phyloP scores from a whole-genome alignment of 192 early-diverging fungal species.

The Gigaspora rosea region DNA sequence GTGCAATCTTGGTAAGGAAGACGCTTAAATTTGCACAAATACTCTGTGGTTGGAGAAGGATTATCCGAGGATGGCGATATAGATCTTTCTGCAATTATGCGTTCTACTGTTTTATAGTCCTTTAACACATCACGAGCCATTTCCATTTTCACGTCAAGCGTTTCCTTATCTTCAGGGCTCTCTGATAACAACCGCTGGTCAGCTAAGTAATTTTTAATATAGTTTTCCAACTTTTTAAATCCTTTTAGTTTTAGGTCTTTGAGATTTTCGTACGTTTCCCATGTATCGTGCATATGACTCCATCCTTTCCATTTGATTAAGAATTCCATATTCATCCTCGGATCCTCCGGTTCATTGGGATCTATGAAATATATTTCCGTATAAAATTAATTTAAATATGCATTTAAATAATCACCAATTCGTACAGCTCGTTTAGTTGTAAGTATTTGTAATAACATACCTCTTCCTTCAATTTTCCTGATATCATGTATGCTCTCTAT shows the following conservation, averaged over 20 bases:
- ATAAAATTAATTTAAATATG: neutral
- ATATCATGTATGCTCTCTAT: slow-evolving; percentile 61
- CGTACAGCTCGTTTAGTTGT: slow-evolving; percentile 21
- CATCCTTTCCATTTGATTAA: slow-evolving; percentile 94
- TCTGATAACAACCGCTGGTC: slow-evolving; percentile 7
- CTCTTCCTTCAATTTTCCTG: slow-evolving; percentile 36
- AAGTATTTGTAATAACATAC: slow-evolving; percentile 35
- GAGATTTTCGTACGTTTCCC: slow-evolving; percentile 75
- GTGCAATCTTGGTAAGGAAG: slow-evolving; percentile 87
- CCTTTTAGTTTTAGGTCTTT: slow-evolving; percentile 81
- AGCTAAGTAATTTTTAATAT: slow-evolving; percentile 49
- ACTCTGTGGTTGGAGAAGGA: slow-evolving; percentile 65
- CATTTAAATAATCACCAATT: neutral
- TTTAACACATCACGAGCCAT: slow-evolving; percentile 77
- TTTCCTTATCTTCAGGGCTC: slow-evolving; percentile 83
- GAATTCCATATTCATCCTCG: slow-evolving; percentile 69
- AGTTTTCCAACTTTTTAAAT: slow-evolving; percentile 88
- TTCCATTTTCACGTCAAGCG: slow-evolving; percentile 81
- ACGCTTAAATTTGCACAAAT: slow-evolving; percentile 91
- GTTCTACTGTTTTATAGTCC: slow-evolving; percentile 86
- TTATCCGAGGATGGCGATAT: slow-evolving; percentile 43
- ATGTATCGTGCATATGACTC: slow-evolving; percentile 90
- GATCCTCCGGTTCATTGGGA: slow-evolving; percentile 44
- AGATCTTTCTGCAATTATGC: slow-evolving; percentile 75
- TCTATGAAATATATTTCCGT: slow-evolving; percentile 3